Evolutionary conservation across 2,329 filamentous ascomycete genomes (phyloP), one percentile per base, ranked within the genome.

Genomic region (Gnomoniopsis sp.): DNA sequence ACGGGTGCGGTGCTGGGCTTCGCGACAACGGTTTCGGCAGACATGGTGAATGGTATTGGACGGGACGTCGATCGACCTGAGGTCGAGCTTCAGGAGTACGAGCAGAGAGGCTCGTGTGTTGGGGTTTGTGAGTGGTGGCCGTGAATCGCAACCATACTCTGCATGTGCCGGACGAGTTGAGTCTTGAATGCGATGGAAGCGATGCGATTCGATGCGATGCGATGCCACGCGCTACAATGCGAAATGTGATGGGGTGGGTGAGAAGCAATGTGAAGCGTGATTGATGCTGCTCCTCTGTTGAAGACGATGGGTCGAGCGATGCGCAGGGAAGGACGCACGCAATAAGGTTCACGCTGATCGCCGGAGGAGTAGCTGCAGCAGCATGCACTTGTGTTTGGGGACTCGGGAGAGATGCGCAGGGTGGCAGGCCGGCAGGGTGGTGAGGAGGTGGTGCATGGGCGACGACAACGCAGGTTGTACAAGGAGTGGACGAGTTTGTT

Each of bases 1-100:
- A 48, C 49, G 12, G 49, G 44, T 33, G 34, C 23, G 30, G 54
- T 38, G 15, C 12, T 10, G 15, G 44, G 59, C n/a, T 34, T 34
- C 41, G 53, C 59, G 53, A 34, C 43, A 22, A 57, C 21, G 15
- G 53, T 54, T 34, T 56, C 59, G 38, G 56, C 34, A 44, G 59
- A 53, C 59, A 61, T 61, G 0, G 4, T 53, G 53, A n/a, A 12
- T 33, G 23, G 14, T 41, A 15, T 22, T 43, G 36, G 38, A 12
- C 2, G 8, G 21, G 21, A 14, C 7, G 26, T 26, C 7, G 44
- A 38, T 23, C 23, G 26, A 10, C 17, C 17, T 15, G 19, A 3
- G 12, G 15, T 7, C 10, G 17, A 21, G 22, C 47, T 26, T 17
- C 34, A 50, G 50, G 46, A 6, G 34, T 6, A 30, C 21, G 41